Evolutionary conservation across 805 yeast species (phyloP).

Genomic region (Suhomyces emberorum): DNA sequence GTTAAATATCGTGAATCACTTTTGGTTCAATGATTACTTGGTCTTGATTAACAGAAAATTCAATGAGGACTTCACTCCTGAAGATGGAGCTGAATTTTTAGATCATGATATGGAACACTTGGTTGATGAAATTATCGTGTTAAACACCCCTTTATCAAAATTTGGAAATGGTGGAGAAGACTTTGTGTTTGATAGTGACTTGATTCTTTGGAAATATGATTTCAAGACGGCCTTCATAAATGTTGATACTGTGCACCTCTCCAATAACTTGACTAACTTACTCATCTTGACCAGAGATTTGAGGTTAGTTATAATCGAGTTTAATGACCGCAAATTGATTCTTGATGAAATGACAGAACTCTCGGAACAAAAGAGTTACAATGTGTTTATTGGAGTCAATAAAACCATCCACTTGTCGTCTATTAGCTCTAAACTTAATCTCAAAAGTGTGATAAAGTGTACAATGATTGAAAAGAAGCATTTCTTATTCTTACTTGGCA

Average conservation of each 20-base stretch:
- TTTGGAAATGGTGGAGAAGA: slow-evolving; percentile 30
- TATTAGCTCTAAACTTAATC: slow-evolving; percentile 23
- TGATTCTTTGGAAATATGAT: slow-evolving; percentile 37
- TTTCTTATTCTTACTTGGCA: slow-evolving; percentile 31
- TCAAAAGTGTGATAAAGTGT: slow-evolving; percentile 21
- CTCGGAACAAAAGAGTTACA: slow-evolving; percentile 15
- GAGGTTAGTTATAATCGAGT: slow-evolving; percentile 26
- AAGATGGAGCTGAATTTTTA: slow-evolving; percentile 6
- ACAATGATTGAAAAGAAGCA: slow-evolving; percentile 27
- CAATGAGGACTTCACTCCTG: slow-evolving; percentile 13
- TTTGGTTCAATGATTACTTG: slow-evolving; percentile 35
- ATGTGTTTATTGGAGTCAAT: slow-evolving; percentile 27
- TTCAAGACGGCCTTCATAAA: slow-evolving; percentile 23
- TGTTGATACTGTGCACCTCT: slow-evolving; percentile 13
- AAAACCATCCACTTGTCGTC: slow-evolving; percentile 34
- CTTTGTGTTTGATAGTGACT: slow-evolving; percentile 36
- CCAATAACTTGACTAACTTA: slow-evolving; percentile 10
- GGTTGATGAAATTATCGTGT: slow-evolving; percentile 35
- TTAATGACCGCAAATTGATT: slow-evolving; percentile 11
- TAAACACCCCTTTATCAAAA: slow-evolving; percentile 29
- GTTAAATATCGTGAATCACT: slow-evolving; percentile 32
- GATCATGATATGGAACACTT: slow-evolving; percentile 4
- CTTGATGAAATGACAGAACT: slow-evolving; percentile 1
- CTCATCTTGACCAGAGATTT: slow-evolving; percentile 29
- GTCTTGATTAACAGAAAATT: slow-evolving; percentile 29